phyloP scores from a whole-genome alignment of 164 flowering plant species.

The Paratinospora sagittata region DNA sequence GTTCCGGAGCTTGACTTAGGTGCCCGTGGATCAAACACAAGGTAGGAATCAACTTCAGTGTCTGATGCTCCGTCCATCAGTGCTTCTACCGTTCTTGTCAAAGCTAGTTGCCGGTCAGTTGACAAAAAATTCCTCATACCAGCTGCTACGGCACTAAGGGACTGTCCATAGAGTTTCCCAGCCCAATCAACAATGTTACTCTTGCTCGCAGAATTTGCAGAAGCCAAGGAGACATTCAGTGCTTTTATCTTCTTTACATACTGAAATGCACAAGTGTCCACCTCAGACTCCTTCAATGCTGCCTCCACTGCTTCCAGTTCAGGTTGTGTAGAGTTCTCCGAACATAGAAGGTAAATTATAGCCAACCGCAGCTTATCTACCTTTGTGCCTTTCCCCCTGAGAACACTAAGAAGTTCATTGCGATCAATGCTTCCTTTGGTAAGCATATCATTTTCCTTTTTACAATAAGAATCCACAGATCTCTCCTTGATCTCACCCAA shows the following conservation, averaged over 20 bases:
- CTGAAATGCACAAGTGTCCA: conserved; percentile 87
- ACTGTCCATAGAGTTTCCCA: conserved; percentile 90
- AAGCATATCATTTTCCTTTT: conserved; percentile 86
- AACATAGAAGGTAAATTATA: conserved; percentile 70
- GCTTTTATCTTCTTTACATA: conserved; percentile 94
- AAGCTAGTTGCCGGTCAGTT: conserved; percentile 64
- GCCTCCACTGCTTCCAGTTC: conserved; percentile 85
- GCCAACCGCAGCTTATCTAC: conserved; percentile 86
- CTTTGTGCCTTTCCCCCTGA: conserved; percentile 80
- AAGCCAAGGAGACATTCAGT: conserved; percentile 73
- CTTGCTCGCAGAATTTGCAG: conserved; percentile 84
- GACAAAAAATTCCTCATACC: conserved; percentile 90
- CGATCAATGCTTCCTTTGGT: conserved; percentile 76
- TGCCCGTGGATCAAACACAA: conserved; percentile 83
- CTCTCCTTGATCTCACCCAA: conserved; percentile 92
- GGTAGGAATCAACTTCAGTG: conserved; percentile 81
- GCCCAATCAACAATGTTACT: conserved; percentile 98
- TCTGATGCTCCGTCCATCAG: conserved; percentile 87
- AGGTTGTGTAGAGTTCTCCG: conserved; percentile 58
- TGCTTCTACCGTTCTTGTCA: conserved; percentile 89
- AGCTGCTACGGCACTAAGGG: conserved; percentile 89
- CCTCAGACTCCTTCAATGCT: conserved; percentile 81
- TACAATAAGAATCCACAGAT: conserved; percentile 77
- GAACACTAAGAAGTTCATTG: conserved; percentile 57
- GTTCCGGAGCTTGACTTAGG: conserved; percentile 64